Evolutionary conservation across 75 land plant genomes (phyloP).

Genomic region (Cunninghamia lanceolata): DNA sequence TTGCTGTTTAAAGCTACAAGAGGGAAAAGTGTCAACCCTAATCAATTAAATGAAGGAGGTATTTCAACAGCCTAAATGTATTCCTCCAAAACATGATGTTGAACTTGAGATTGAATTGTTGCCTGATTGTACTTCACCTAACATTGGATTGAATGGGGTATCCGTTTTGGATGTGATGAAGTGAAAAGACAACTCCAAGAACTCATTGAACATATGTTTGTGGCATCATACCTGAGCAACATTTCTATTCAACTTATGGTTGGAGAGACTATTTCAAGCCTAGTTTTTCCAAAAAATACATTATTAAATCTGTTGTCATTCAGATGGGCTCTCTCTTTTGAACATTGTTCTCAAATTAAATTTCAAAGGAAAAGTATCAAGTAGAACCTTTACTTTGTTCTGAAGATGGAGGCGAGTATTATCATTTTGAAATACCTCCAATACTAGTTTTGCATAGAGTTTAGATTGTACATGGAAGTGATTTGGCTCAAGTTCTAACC

Average conservation of each 20-base stretch:
- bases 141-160: no score
- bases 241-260: not conserved
- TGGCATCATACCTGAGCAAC: not conserved
- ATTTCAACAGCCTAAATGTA: no score
- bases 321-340: not conserved
- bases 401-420: not conserved
- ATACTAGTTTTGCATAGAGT: constrained; percentile 4
- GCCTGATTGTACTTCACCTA: no score
- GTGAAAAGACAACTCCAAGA: no score
- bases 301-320: not conserved
- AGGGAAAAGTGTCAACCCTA: no score
- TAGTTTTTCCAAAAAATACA: not conserved
- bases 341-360: not conserved
- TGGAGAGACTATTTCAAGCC: not conserved
- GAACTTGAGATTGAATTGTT: no score
- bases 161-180: no score
- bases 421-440: not conserved
- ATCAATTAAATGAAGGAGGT: no score
- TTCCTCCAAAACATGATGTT: no score
- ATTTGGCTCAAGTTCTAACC: not conserved
- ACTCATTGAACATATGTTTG: not conserved
- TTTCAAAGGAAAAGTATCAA: not conserved
- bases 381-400: not conserved
- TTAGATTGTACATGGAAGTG: not conserved
- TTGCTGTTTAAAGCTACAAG: no score